Conservation (phyloP, 345 rosid genomes). For the Geranium rotundifolium region DNA sequence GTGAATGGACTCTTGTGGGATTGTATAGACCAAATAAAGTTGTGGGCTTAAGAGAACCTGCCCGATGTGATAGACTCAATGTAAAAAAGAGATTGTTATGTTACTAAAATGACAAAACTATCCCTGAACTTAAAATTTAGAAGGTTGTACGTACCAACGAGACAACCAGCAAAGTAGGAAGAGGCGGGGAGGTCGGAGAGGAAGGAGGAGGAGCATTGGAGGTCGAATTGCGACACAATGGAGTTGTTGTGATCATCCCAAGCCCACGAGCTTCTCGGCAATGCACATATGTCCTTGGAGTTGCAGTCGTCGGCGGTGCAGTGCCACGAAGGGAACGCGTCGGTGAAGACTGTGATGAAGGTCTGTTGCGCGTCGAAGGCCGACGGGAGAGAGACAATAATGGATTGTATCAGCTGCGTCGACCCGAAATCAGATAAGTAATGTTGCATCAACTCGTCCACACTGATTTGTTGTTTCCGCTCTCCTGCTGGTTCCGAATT, state of each 20-base stretch:
- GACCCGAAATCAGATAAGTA: conserved; percentile 25
- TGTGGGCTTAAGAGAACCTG: too few species aligned
- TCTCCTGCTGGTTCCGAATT: neutral
- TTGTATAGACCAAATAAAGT: too few species aligned
- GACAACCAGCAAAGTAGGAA: conserved; percentile 47
- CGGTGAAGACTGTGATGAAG: conserved; percentile 49
- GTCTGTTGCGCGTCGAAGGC: conserved; percentile 60
- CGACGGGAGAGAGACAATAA: conserved; percentile 40
- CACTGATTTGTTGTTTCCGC: neutral
- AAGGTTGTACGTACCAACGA: too few species aligned
- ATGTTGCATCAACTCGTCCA: too few species aligned
- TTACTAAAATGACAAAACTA: too few species aligned
- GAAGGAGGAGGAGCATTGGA: conserved; percentile 31
- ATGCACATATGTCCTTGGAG: neutral
- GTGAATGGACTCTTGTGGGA: too few species aligned
- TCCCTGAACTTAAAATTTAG: too few species aligned
- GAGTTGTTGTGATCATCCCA: conserved; percentile 32
- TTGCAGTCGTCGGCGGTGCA: conserved; percentile 19
- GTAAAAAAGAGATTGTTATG: too few species aligned
- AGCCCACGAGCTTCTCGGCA: too few species aligned
- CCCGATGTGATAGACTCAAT: too few species aligned
- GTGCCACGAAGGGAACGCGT: conserved; percentile 43
- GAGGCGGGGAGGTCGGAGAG: conserved; percentile 49
- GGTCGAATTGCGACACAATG: conserved; percentile 44
- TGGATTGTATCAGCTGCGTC: conserved; percentile 33